Evolutionary conservation across 345 rosid species (phyloP).

Genomic region (Hypericum perforatum): DNA sequence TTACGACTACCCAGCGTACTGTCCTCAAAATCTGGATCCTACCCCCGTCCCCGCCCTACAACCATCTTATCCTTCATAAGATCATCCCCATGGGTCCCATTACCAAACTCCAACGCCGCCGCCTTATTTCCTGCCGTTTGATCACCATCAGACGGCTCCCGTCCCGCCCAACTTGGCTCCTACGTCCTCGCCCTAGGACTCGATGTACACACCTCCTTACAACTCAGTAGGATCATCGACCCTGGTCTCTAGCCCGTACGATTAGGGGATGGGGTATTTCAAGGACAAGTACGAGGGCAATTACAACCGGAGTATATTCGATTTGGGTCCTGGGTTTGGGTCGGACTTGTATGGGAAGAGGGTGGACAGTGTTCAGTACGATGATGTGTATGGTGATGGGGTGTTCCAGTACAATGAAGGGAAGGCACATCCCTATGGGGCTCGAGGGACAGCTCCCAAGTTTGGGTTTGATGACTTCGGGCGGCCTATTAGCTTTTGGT

Average conservation of each 20-base stretch:
- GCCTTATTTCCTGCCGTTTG: conserved; percentile 46
- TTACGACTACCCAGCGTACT: conserved; percentile 47
- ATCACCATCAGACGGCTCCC: conserved; percentile 49
- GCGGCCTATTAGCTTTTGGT: conserved; percentile 51
- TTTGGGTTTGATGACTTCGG: conserved; percentile 91
- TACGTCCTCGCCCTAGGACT: conserved; percentile 15
- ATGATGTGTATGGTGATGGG: conserved; percentile 70
- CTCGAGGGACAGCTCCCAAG: conserved; percentile 82
- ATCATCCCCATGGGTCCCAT: conserved; percentile 36
- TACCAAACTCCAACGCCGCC: conserved; percentile 43
- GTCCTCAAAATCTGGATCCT: conserved; percentile 47
- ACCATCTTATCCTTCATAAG: conserved; percentile 53
- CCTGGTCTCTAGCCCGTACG: conserved; percentile 34
- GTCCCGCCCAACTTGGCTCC: conserved; percentile 26
- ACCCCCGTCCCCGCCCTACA: conserved; percentile 22
- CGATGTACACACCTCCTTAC: conserved; percentile 34
- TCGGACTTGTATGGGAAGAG: conserved; percentile 56
- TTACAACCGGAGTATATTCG: conserved; percentile 34
- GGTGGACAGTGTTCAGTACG: conserved; percentile 37
- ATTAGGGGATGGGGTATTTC: conserved; percentile 32
- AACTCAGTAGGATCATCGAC: conserved; percentile 32
- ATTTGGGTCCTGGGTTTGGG: conserved; percentile 21
- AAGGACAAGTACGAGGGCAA: conserved; percentile 36
- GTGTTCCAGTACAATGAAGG: conserved; percentile 79
- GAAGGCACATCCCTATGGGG: conserved; percentile 82